Conservation (phyloP, 148 eudicot species). For the Chenopodium quinoa region DNA sequence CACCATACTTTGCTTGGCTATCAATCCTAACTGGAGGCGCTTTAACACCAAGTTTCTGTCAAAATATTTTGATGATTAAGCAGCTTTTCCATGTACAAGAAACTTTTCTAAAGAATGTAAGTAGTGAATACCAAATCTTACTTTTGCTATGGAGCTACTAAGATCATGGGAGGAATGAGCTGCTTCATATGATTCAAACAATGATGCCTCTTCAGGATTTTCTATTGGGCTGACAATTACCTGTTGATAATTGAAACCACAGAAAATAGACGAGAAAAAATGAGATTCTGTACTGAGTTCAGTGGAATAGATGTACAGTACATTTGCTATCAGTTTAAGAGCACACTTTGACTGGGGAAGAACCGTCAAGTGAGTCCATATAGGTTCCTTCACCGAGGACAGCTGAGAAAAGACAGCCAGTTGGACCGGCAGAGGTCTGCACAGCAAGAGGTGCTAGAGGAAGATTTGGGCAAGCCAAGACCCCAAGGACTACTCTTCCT, state of each 20-base stretch:
- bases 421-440: conserved; percentile 37
- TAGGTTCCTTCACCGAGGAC: conserved; percentile 76
- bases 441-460: conserved; percentile 49
- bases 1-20: conserved; percentile 98
- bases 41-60: conserved; percentile 95
- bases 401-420: conserved; percentile 87
- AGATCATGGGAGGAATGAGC: conserved; percentile 85
- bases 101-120: not conserved
- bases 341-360: conserved; percentile 59
- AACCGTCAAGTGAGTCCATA: conserved; percentile 77
- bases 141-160: conserved; percentile 79
- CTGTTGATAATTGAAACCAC: conserved; percentile 35
- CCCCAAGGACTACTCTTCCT: conserved; percentile 92
- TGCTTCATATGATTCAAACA: conserved; percentile 93
- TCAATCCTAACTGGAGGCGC: conserved; percentile 97
- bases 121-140: conserved; percentile 14
- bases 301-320: not conserved
- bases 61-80: conserved; percentile 2
- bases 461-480: conserved; percentile 97
- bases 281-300: not conserved
- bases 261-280: not conserved
- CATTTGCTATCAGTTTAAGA: not conserved
- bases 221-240: conserved; percentile 67
- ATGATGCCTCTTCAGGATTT: conserved; percentile 90
- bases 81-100: not conserved